Base-by-base conservation (phyloP, 2,329 filamentous ascomycete genomes). In the Didymellaceae sp. region DNA sequence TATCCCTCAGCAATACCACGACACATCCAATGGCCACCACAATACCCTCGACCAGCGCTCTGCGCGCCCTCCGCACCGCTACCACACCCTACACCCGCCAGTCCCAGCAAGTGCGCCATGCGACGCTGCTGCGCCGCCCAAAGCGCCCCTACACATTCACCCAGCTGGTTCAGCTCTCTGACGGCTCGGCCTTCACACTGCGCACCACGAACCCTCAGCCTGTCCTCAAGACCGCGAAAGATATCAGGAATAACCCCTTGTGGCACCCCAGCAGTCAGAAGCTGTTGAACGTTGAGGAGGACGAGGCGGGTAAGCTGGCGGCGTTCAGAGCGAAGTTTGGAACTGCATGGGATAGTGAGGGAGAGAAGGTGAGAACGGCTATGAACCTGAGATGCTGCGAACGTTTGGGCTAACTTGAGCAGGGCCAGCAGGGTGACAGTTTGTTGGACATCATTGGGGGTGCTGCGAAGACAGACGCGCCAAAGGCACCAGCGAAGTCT, bases 101-200 rank as follows among this genome's bases (percentile, higher is more conserved):
- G 17, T 45, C 52, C 24, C 58, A 63, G 40, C 88, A 92, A 77
- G 80, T 86, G 70, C 87, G 91, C 54, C 85, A 91, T 71, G 94
- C 94, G 43, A 91, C 89, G 18, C 88, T 96, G 57, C 84, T 97
- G 70, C 83, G 83, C 55, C 90, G 94, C 13, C 91, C 91, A n/a
- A 89, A 91, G 68, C 86, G 92, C 5, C 93, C 94, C 32, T 97
- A 97, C 81, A 90, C 88, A 62, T 97, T 97, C 81, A 97, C 93
- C n/a, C 94, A 99, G 77, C 84, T 99, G 54, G 82, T 99, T 61
- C 92, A 91, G 45, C 87, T 97, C 58, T 90, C 88, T 31, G 94
- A 99, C 79, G 94, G 94, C 63, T 89, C 85, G 67, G 89, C 92
- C 53, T 97, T 85, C 76, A 86, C 88, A 39, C 82, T 86, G 67